Evolutionary conservation across 2,329 filamentous ascomycete genomes (phyloP), one percentile per base, ranked within the genome.

Genomic region (Talaromyces sp.): DNA sequence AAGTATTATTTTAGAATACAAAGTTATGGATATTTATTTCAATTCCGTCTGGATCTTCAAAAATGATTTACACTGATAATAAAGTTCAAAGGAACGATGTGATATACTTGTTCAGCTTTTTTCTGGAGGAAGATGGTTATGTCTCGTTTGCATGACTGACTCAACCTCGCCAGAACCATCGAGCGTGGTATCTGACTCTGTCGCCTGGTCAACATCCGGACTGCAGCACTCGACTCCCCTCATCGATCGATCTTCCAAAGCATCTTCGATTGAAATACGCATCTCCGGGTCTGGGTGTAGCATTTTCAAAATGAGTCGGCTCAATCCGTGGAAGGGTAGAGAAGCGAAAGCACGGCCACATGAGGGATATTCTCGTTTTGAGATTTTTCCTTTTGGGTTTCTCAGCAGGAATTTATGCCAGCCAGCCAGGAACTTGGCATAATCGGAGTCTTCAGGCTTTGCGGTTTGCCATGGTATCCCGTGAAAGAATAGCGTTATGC

Each of bases 161-260:
- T 65, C 64, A 55, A 67, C 67, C 4, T 65, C 65, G 10, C 66
- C 70, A 4, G 69, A 62, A 25, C 66, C 71, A 63, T 73, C 71
- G 32, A 73, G 66, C 1, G 58, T 52, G 17, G 57, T 60, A 27
- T 60, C 57, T 11, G 57, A 73, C 55, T 80, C 79, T n/a, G 80
- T 76, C 6, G 84, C 83, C 63, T 90, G 87, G 33, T 88, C 80
- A 84, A 67, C 59, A 36, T 93, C 90, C 4, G 86, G 76, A 68
- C 91, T 88, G 72, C 91, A 96, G 76, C 91, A 95, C 68, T 93
- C 89, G 47, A 92, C 84, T 58, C 82, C 84, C 77, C 85, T 88
- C 68, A 95, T 78, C 82, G 87, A 92, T n/a, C 87, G 81, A 68
- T 90, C 85, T 64, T 83, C 85, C 59, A 92, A 77, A 1, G 91